Conservation (phyloP, 2,329 filamentous ascomycete species). For the Fusarium foetens region DNA sequence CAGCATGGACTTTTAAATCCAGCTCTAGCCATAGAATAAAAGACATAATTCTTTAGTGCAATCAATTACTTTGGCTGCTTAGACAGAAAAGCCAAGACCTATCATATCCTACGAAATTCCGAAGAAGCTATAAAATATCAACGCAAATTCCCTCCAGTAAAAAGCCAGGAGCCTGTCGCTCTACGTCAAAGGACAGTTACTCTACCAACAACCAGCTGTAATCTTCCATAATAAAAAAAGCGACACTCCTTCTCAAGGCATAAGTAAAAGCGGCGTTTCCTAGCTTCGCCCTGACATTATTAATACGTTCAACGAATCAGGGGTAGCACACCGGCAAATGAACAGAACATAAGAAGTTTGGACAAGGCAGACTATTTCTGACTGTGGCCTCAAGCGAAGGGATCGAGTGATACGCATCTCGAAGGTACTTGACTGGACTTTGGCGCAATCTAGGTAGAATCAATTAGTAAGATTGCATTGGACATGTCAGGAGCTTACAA, state of each 20-base stretch:
- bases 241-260: background rate
- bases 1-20: background rate
- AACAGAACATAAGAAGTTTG: background rate
- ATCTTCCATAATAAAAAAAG: background rate
- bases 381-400: background rate
- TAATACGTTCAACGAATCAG: background rate
- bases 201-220: background rate
- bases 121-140: background rate
- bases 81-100: background rate
- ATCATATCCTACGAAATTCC: background rate
- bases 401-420: no score
- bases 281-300: background rate
- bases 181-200: background rate
- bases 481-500: background rate
- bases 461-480: background rate
- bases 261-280: background rate
- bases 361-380: background rate
- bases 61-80: background rate
- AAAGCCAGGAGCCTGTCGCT: background rate
- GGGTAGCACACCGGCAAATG: background rate
- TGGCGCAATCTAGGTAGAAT: background rate
- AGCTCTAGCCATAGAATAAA: background rate
- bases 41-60: background rate
- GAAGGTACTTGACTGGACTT: background rate
- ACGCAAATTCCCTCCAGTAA: background rate